Conservation (phyloP, 176 grass and related monocot genomes). For the Aegilops tauschii region DNA sequence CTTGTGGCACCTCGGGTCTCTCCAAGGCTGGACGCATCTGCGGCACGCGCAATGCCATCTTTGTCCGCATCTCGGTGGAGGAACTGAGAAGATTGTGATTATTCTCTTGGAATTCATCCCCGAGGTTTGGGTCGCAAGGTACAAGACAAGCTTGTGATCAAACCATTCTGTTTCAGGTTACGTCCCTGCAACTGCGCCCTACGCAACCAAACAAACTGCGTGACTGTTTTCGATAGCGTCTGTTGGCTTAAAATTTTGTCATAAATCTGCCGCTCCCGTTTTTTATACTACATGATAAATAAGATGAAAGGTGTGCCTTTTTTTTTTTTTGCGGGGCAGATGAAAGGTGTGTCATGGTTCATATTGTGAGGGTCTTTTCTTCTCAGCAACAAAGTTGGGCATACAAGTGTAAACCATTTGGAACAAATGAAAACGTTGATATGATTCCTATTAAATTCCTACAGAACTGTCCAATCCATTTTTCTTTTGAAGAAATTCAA, state of each 20-base stretch:
- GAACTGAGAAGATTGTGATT: slow-evolving; percentile 31
- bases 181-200: not conserved
- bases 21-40: slow-evolving; percentile 5
- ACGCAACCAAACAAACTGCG: not conserved
- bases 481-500: no score
- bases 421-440: no score
- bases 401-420: no score
- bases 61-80: slow-evolving; percentile 42
- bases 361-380: no score
- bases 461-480: no score
- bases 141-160: slow-evolving; percentile 44
- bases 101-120: slow-evolving; percentile 46
- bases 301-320: no score
- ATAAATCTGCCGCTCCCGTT: no score
- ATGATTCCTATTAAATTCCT: no score
- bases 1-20: not conserved
- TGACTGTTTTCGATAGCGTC: slow-evolving; percentile 8
- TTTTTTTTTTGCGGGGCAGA: no score
- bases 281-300: no score
- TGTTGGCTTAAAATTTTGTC: not conserved
- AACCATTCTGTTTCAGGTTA: slow-evolving; percentile 7
- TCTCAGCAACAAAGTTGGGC: no score
- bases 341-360: no score
- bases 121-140: slow-evolving; percentile 2
- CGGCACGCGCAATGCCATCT: slow-evolving; percentile 18